phyloP scores from a whole-genome alignment of 306 rosid species.

The Cercis canadensis region DNA sequence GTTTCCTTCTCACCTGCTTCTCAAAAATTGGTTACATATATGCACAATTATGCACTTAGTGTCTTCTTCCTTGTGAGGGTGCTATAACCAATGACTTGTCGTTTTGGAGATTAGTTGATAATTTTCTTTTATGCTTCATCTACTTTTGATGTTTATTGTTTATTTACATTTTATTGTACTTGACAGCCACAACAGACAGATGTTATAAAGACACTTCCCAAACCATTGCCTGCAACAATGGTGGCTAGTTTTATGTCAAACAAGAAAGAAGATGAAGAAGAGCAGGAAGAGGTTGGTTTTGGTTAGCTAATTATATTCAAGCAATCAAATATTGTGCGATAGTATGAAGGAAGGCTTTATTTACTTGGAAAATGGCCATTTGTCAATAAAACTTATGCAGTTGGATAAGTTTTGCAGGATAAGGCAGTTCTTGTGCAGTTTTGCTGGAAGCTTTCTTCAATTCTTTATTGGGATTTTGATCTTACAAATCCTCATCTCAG shows the following conservation, averaged over 20 bases:
- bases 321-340: slow-evolving; percentile 18
- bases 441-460: background rate
- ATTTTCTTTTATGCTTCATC: background rate
- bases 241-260: slow-evolving; percentile 44
- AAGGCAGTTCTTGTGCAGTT: slow-evolving; percentile 8
- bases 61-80: slow-evolving; percentile 11
- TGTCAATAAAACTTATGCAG: slow-evolving; percentile 15
- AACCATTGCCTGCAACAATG: slow-evolving; percentile 65
- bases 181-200: slow-evolving; percentile 71
- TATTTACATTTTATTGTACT: slow-evolving; percentile 25
- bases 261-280: slow-evolving; percentile 60
- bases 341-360: slow-evolving; percentile 20
- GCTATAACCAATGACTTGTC: slow-evolving; percentile 20
- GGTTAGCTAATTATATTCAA: slow-evolving; percentile 16
- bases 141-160: slow-evolving; percentile 25
- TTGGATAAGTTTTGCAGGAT: slow-evolving; percentile 1
- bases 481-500: slow-evolving; percentile 20
- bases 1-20: no score
- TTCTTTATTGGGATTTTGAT: slow-evolving; percentile 7
- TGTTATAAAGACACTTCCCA: slow-evolving; percentile 68
- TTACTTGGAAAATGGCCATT: slow-evolving; percentile 10
- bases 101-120: background rate
- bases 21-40: no score
- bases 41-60: slow-evolving; percentile 9
- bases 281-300: slow-evolving; percentile 63